Evolutionary conservation across 2,329 filamentous ascomycete species (phyloP), one percentile per base, ranked within the genome.

Genomic region (Alternaria angustiovoidea): DNA sequence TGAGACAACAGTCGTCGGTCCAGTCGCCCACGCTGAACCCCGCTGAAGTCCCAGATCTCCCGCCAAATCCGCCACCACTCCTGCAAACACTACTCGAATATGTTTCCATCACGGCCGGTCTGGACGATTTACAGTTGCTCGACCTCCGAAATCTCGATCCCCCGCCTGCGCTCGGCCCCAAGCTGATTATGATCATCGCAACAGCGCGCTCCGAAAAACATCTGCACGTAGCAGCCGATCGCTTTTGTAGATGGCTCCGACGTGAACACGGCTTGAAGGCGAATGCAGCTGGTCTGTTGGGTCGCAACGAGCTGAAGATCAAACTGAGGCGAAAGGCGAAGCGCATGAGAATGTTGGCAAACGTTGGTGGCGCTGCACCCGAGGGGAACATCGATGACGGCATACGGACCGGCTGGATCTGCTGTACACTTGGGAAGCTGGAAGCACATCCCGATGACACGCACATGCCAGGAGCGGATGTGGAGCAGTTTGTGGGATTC

Each of bases 321-420:
- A 96, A 94, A 76, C 80, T 97, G 64, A 85, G 90, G 36, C 85
- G 95, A 42, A 90, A 94, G 76, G 89, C 91, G 7, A 92, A 92
- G 76, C 89, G 91, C 69, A 91, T 93, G 32, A 93, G 92, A 77
- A 82, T 97, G 62, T 82, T 96, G 67, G 93, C 91, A 14, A 91
- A 87, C 60, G 87, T 88, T 0, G 88, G 88, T n/a, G 84, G 72
- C 4, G 58, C 67, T 1, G 62, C 71, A 18, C 83, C 87, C 6
- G 87, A 87, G 11, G 84, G 85, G 14, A 86, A 85, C 48, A 81
- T 85, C 1, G 94, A 97, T 69, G 92, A 97, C 73, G 94, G 94
- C 2, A 91, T 97, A 53, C 89, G 91, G 12, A 97, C 94, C 1
- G 94, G 93, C 9, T 99, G 95, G 95, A 91, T 99, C 20, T 99